These are phyloP conservation scores for Tricholoma matsutake DNA, from an alignment of 768 basidiomycete species.

Conservation along the genomic window DNA sequence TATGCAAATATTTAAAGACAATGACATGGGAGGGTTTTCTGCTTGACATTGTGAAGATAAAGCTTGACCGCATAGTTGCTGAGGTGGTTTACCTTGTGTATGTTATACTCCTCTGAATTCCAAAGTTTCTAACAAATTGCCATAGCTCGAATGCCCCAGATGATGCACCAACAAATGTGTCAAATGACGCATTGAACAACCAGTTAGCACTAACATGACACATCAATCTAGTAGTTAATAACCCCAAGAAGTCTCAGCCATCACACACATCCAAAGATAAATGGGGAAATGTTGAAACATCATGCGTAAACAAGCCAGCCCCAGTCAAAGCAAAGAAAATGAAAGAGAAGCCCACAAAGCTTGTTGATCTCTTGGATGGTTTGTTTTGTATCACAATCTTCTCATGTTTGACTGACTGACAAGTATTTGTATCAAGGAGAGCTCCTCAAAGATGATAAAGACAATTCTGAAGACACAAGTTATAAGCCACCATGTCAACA, in stretches of 20 bases:
- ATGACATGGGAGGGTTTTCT: conserved; percentile 6
- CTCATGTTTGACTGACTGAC: background rate
- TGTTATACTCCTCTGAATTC: background rate
- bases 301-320: background rate
- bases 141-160: conserved; percentile 5
- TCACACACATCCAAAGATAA: background rate
- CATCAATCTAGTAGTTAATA: background rate
- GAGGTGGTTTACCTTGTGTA: conserved; percentile 6
- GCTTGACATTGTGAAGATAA: conserved; percentile 9
- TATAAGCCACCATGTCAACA: conserved; percentile 2
- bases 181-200: background rate
- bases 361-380: background rate
- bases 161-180: background rate
- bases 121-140: background rate
- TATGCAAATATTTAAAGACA: background rate
- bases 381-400: background rate
- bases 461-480: background rate
- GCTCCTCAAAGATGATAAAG: background rate
- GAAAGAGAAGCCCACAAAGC: background rate
- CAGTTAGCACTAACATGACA: background rate
- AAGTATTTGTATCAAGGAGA: background rate
- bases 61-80: conserved; percentile 1
- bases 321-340: background rate
- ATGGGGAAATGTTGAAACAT: background rate
- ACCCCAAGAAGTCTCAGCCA: background rate